A percentile compares a stretch with the other conserved stretches of the same genome.
Evolutionary conservation across 768 basidiomycete species (phyloP).

Genomic region (Sporobolomyces roseus): DNA sequence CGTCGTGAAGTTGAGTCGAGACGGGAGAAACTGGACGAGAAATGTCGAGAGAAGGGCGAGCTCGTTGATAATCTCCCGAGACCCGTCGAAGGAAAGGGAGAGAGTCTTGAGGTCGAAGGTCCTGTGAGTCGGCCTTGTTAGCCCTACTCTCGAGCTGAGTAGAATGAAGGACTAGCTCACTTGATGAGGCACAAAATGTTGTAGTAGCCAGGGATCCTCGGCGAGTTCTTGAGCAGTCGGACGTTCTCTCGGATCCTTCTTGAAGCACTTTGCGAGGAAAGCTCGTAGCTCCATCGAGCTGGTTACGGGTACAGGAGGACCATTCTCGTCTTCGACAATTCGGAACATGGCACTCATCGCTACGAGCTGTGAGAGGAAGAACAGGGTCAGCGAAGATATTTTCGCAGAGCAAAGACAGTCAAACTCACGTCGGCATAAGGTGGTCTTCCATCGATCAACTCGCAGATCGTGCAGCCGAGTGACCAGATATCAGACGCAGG

Average conservation of each 20-base stretch:
- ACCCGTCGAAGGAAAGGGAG: conserved; percentile 91
- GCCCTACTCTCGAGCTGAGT: not conserved
- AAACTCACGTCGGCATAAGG: conserved; percentile 67
- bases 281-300: conserved; percentile 71
- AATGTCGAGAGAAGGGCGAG: conserved; percentile 48
- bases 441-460: conserved; percentile 84
- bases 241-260: conserved; percentile 77
- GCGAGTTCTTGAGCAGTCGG: conserved; percentile 79
- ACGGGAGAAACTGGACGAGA: conserved; percentile 42
- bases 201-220: conserved; percentile 86
- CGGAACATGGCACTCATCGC: conserved; percentile 78
- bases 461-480: conserved; percentile 87
- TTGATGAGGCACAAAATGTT: conserved; percentile 72
- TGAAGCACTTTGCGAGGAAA: conserved; percentile 82
- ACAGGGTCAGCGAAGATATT: too few relatives aligned
- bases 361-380: conserved; percentile 54
- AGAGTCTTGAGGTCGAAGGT: conserved; percentile 85
- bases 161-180: conserved; percentile 52
- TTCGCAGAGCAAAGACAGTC: not conserved
- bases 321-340: conserved; percentile 84
- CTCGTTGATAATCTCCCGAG: conserved; percentile 64
- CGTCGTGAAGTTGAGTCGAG: conserved; percentile 4
- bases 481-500: conserved; percentile 94
- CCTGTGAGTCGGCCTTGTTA: conserved; percentile 50
- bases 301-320: conserved; percentile 73